Evolutionary conservation across 2,329 filamentous ascomycete genomes (phyloP).

Genomic region (Whalleya microplaca): DNA sequence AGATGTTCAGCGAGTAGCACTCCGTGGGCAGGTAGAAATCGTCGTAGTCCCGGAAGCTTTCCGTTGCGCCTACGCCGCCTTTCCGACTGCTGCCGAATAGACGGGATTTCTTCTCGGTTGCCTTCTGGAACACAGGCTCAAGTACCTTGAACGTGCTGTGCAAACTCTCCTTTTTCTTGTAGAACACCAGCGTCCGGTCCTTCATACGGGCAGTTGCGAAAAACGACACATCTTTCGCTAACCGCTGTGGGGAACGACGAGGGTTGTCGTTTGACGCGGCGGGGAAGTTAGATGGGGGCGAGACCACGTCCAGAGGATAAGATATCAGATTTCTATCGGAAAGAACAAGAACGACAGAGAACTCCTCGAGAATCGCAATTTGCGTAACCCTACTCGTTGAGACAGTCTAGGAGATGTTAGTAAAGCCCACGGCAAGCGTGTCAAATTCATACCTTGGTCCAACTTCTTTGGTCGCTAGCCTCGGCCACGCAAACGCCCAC

Average conservation of each 20-base stretch:
- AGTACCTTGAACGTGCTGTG: constrained; percentile 96
- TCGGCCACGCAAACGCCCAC: constrained; percentile 92
- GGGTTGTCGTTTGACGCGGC: constrained; percentile 70
- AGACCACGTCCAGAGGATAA: constrained; percentile 88
- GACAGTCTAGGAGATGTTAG: constrained; percentile 63
- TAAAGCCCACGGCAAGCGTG: constrained; percentile 5
- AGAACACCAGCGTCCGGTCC: constrained; percentile 90
- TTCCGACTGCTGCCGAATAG: constrained; percentile 62
- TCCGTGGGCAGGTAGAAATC: constrained; percentile 98
- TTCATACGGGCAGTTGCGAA: constrained; percentile 98
- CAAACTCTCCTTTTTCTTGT: constrained; percentile 92
- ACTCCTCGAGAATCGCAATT: constrained; percentile 92
- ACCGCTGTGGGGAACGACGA: constrained; percentile 85
- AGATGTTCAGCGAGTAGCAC: constrained; percentile 93
- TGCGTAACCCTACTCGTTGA: constrained; percentile 80
- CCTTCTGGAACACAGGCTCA: constrained; percentile 93
- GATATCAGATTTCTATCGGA: constrained; percentile 90
- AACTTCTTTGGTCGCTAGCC: constrained; percentile 85
- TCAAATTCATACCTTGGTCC: constrained; percentile 72
- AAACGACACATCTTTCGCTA: constrained; percentile 93
- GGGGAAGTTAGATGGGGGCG: constrained; percentile 64
- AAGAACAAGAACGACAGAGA: constrained; percentile 88
- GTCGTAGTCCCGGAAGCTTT: constrained; percentile 97
- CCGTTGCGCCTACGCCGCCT: constrained; percentile 71
- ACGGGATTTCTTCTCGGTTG: constrained; percentile 79